These are phyloP conservation scores for Helichrysum umbraculigerum DNA, from an alignment of 129 eudicot species.

Conservation along the genomic window DNA sequence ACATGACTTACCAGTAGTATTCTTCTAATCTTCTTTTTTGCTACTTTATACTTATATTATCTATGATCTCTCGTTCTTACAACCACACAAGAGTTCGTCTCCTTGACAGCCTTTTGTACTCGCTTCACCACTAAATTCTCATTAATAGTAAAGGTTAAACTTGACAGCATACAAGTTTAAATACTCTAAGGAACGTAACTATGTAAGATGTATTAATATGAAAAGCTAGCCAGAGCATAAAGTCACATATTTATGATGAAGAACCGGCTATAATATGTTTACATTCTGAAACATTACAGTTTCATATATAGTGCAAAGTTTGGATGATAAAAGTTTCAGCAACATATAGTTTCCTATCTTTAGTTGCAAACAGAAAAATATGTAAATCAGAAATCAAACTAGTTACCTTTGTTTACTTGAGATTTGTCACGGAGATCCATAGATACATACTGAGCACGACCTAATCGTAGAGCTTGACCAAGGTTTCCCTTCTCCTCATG, in stretches of 20 bases:
- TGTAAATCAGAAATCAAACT: neutral
- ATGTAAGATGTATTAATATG: neutral
- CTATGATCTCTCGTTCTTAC: conserved; percentile 21
- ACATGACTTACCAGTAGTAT: conserved; percentile 7
- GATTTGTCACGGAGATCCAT: conserved; percentile 81
- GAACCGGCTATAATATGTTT: conserved; percentile 6
- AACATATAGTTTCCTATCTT: neutral
- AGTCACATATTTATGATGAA: neutral
- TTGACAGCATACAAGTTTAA: neutral
- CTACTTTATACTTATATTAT: conserved; percentile 7
- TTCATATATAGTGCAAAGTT: neutral
- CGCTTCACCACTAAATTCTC: conserved; percentile 5
- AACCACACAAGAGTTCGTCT: conserved; percentile 10
- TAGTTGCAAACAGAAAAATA: neutral
- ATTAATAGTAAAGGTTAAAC: neutral
- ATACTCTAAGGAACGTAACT: neutral
- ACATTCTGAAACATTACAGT: neutral
- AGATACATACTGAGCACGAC: conserved; percentile 75
- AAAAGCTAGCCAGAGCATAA: neutral
- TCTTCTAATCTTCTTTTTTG: neutral
- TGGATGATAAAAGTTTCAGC: neutral
- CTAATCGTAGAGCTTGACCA: conserved; percentile 63
- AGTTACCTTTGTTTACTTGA: conserved; percentile 71
- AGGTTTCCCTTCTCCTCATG: conserved; percentile 65
- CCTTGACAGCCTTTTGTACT: conserved; percentile 22